These are phyloP conservation scores for Tetracentron sinense DNA, from an alignment of 164 flowering plant genomes.

Conservation along the genomic window DNA sequence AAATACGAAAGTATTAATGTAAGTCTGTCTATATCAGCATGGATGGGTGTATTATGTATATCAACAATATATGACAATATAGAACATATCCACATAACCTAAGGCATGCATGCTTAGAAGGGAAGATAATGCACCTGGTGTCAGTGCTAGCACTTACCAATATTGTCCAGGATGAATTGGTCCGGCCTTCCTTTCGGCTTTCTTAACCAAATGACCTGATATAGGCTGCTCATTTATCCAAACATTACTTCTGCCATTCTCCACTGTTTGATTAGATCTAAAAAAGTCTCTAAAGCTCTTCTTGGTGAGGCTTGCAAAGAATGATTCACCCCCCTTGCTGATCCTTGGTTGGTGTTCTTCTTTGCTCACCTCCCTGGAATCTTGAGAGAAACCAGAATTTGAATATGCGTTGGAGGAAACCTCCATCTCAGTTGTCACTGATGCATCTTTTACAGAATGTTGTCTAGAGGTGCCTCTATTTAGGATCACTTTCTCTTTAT, in stretches of 20 bases:
- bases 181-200: conserved; percentile 88
- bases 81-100: background rate
- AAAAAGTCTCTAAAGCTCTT: conserved; percentile 41
- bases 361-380: conserved; percentile 30
- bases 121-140: background rate
- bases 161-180: conserved; percentile 74
- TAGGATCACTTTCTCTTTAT: conserved; percentile 28
- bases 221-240: conserved; percentile 65
- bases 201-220: conserved; percentile 64
- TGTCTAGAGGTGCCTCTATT: conserved; percentile 27
- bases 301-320: conserved; percentile 37
- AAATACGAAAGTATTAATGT: background rate
- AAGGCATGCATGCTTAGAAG: background rate
- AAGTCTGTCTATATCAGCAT: too few species aligned
- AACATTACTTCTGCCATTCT: conserved; percentile 37
- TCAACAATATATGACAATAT: background rate
- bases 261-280: conserved; percentile 29
- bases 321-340: conserved; percentile 32
- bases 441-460: conserved; percentile 33
- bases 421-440: conserved; percentile 42
- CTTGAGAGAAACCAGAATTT: conserved; percentile 33
- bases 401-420: conserved; percentile 34
- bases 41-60: too few species aligned
- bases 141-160: conserved; percentile 49
- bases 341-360: conserved; percentile 28